These are phyloP conservation scores for Talaromyces amestolkiae DNA, from an alignment of 2,329 filamentous ascomycete genomes.

Conservation along the genomic window DNA sequence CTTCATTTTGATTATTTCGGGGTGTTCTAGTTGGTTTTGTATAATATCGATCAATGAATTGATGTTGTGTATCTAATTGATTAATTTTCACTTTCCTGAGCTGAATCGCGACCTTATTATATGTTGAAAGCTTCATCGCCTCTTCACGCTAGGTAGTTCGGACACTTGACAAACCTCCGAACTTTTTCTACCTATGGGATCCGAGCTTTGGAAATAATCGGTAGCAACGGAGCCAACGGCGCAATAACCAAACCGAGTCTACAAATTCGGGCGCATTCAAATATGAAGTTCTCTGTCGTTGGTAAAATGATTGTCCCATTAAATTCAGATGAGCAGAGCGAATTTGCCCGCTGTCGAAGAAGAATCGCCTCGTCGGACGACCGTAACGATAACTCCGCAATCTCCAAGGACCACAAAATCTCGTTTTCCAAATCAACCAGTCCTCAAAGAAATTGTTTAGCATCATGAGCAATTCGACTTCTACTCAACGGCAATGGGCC, in stretches of 20 bases:
- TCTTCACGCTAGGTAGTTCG: conserved; percentile 12
- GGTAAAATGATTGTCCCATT: background rate
- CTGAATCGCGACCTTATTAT: background rate
- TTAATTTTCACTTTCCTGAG: background rate
- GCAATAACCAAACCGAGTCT: background rate
- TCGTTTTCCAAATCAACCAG: background rate
- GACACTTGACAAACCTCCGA: conserved; percentile 6
- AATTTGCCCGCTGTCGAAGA: background rate
- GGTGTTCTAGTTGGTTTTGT: background rate
- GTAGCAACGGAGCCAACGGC: conserved; percentile 1
- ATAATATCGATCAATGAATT: background rate
- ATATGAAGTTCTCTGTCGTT: background rate
- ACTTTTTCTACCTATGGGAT: background rate
- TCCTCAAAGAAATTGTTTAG: background rate
- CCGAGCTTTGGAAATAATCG: background rate
- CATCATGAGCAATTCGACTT: background rate
- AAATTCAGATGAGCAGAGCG: background rate
- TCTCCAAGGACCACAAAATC: background rate
- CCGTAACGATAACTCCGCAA: background rate
- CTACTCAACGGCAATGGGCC: conserved; percentile 5
- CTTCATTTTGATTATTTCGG: conserved; percentile 7
- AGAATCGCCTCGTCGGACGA: background rate
- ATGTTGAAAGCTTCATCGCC: background rate
- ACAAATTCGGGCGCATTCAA: background rate
- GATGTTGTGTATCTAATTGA: background rate